Conservation (phyloP, 2,329 filamentous ascomycete genomes). For the Cladosporium sp. region DNA sequence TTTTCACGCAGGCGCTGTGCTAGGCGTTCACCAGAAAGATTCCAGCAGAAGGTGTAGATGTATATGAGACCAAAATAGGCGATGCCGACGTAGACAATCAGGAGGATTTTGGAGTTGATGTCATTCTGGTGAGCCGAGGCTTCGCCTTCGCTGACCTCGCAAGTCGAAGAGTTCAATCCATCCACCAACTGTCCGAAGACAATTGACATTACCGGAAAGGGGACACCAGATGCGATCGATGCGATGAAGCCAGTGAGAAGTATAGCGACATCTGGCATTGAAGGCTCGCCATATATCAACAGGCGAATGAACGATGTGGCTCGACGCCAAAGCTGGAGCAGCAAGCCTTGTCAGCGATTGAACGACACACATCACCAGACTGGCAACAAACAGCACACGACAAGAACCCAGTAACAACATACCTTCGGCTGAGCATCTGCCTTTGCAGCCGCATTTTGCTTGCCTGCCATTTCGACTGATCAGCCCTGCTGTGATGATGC, state of each 20-base stretch:
- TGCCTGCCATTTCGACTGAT: not conserved
- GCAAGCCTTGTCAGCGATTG: not conserved
- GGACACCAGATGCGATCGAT: slow-evolving; percentile 55
- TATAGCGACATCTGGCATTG: slow-evolving; percentile 3
- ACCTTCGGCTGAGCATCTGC: not conserved
- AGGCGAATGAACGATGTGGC: slow-evolving; percentile 4
- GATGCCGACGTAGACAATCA: slow-evolving; percentile 60
- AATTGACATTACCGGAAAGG: slow-evolving; percentile 61
- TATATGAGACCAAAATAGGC: slow-evolving; percentile 63
- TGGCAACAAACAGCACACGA: not conserved
- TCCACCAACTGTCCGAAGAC: slow-evolving; percentile 62
- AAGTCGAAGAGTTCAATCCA: slow-evolving; percentile 55
- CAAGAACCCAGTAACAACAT: not conserved
- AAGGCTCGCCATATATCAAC: slow-evolving; percentile 2
- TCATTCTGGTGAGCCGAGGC: slow-evolving; percentile 35
- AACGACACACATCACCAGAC: not conserved
- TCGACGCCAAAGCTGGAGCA: slow-evolving; percentile 7
- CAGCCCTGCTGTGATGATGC: not conserved
- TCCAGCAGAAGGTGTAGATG: slow-evolving; percentile 61
- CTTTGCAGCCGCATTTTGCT: not conserved
- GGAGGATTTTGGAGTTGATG: slow-evolving; percentile 56
- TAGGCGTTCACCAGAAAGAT: slow-evolving; percentile 59
- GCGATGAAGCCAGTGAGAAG: slow-evolving; percentile 39
- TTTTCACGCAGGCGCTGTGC: slow-evolving; percentile 58
- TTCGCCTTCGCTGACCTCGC: slow-evolving; percentile 35